Base-by-base conservation (phyloP, 805 yeast species). In the Candida ortonii region DNA sequence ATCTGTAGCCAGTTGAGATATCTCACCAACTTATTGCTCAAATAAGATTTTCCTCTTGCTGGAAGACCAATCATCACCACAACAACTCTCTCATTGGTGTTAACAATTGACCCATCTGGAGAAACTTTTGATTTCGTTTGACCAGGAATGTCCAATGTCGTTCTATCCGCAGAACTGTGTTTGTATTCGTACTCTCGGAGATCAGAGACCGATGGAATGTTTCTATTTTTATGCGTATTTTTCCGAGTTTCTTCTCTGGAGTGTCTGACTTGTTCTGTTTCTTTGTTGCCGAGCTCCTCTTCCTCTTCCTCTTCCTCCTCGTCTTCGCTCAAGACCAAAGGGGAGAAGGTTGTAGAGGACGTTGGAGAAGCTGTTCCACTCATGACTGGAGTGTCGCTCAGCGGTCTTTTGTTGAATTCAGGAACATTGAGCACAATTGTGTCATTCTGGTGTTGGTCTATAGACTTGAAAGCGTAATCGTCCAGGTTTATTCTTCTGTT, bases 31-130 rank as follows among this genome's bases (percentile, higher is more conserved):
- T 93, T 90, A 60, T 88, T 90, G 33, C 97, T 87, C 43, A 90
- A 78, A 57, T 89, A 93, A 2, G 95, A 84, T 59, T 90, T 90
- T 3, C 98, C 98, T 35, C 97, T 69, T 0, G 97, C 97, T 0
- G 97, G 97, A 10, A 83, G 59, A 0, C 98, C 98, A 11, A 90
- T 96, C 97, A 90, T 90, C 13, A 93, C 94, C 39, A 90, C 86
- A 11, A 90, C 95, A 34, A 90, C 70, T 53, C 87, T 84, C 10
- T 87, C 96, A 33, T 65, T 46, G 49, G 72, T 66, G 12, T 49
- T 46, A 1, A 78, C 76, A 21, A 77, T 76, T 20, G 67, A 65
- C 4, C 86, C 86, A 55, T 85, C 90, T 1, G 95, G 93, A 0
- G 88, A 77, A 3, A 75, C 74, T 41, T 84, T 78, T 1, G 89